These are phyloP conservation scores for Rhizophora apiculata DNA, from an alignment of 345 rosid species.

Conservation along the genomic window DNA sequence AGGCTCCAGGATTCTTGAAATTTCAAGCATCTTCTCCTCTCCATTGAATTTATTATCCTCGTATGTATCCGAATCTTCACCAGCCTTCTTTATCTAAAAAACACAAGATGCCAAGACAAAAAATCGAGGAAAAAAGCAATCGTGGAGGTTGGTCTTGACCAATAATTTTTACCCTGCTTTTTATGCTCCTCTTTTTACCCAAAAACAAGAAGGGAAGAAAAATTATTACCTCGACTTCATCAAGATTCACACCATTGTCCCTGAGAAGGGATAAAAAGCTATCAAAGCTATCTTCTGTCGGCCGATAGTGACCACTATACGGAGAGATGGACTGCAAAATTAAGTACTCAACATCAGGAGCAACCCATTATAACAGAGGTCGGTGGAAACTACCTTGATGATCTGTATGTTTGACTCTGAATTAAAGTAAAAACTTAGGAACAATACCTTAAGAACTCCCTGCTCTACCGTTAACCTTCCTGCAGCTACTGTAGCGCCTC, in stretches of 20 bases:
- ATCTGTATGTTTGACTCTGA: neutral
- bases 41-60: constrained; percentile 28
- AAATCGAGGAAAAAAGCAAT: neutral
- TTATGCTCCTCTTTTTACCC: too few species aligned
- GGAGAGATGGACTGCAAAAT: constrained; percentile 70
- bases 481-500: constrained; percentile 88
- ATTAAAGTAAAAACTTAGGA: neutral
- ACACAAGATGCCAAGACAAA: neutral
- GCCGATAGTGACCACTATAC: constrained; percentile 92
- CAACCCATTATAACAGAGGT: neutral
- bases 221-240: constrained; percentile 59
- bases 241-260: constrained; percentile 64
- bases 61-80: constrained; percentile 62
- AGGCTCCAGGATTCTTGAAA: constrained; percentile 13
- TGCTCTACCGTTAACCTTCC: constrained; percentile 69
- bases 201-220: neutral
- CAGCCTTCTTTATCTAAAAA: constrained; percentile 54
- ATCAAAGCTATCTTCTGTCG: constrained; percentile 65
- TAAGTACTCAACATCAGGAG: constrained; percentile 5
- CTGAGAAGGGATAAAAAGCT: constrained; percentile 56
- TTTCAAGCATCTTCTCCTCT: neutral
- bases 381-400: neutral
- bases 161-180: neutral
- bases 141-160: neutral
- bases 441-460: constrained; percentile 70